These are phyloP conservation scores for Fraxinus americana DNA, from an alignment of 257 asterid species.

Conservation along the genomic window DNA sequence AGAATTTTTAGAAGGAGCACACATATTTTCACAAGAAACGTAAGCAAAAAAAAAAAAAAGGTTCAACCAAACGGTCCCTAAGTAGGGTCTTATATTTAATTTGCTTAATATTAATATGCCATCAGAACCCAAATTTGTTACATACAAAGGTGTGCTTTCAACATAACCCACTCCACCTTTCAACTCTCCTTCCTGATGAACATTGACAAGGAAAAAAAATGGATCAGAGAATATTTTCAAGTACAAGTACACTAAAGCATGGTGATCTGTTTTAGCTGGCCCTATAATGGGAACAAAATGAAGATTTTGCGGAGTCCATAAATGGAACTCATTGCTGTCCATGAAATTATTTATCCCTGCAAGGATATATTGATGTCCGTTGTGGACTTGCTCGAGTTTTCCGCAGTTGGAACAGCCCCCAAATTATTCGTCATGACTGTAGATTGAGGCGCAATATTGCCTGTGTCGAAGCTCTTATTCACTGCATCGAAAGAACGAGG, in stretches of 20 bases:
- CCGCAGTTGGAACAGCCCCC: conserved; percentile 40
- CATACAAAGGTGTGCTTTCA: background rate
- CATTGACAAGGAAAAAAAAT: background rate
- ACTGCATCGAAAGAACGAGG: conserved; percentile 37
- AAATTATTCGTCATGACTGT: conserved; percentile 42
- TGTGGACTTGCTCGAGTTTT: conserved; percentile 49
- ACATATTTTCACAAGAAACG: no score
- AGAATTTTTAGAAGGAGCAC: no score
- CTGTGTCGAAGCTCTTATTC: conserved; percentile 35
- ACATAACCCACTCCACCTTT: background rate
- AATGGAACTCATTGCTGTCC: background rate
- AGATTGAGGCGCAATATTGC: conserved; percentile 39
- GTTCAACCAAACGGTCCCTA: no score
- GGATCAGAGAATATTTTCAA: background rate
- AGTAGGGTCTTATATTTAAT: no score
- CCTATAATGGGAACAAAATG: background rate
- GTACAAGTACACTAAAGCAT: background rate
- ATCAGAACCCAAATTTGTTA: background rate
- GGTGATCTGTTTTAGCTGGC: background rate
- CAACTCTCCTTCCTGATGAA: background rate
- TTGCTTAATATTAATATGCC: background rate
- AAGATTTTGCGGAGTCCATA: background rate
- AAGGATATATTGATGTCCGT: conserved; percentile 74
- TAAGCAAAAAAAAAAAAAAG: no score
- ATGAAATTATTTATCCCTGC: conserved; percentile 43